A percentile compares a stretch with the other conserved stretches of the same genome.
These are phyloP conservation scores for Aphanocladium album DNA, from an alignment of 2,329 filamentous ascomycete species.

Conservation along the genomic window DNA sequence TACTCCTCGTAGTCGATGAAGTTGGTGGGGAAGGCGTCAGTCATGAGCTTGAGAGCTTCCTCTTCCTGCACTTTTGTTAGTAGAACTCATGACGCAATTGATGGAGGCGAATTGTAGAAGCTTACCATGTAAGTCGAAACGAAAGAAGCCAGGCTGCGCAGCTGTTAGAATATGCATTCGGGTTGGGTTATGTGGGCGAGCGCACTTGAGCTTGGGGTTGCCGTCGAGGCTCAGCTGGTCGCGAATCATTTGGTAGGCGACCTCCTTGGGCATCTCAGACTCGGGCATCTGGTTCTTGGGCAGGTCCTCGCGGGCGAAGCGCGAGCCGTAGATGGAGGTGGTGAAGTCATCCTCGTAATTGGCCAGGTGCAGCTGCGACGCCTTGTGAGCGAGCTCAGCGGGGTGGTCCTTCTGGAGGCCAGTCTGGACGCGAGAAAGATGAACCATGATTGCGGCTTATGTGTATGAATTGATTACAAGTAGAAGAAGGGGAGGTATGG, in stretches of 20 bases:
- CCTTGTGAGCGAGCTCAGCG: constrained; percentile 33
- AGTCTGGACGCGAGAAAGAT: constrained; percentile 11
- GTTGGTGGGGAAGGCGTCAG: constrained; percentile 88
- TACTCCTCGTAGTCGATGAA: constrained; percentile 90
- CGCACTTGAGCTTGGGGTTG: constrained; percentile 79
- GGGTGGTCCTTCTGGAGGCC: constrained; percentile 5
- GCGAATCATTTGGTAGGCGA: constrained; percentile 97
- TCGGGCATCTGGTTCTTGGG: constrained; percentile 85
- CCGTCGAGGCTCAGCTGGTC: constrained; percentile 89
- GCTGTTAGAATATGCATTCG: too few relatives aligned
- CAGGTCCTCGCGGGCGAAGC: constrained; percentile 74
- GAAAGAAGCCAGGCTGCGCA: constrained; percentile 75
- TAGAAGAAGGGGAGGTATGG: not conserved
- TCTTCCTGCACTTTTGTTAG: constrained; percentile 60
- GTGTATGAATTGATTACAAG: not conserved
- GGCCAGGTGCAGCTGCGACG: constrained; percentile 41
- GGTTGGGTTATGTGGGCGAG: too few relatives aligned
- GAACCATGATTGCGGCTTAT: constrained; percentile 1
- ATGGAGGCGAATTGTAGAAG: not conserved
- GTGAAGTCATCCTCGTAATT: constrained; percentile 57
- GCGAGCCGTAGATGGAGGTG: constrained; percentile 82
- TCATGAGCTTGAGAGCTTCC: constrained; percentile 93
- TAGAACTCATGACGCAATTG: not conserved
- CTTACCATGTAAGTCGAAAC: constrained; percentile 92
- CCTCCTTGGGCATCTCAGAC: constrained; percentile 79